Conservation (phyloP, 805 yeast species). For the Kluyveromyces starmeri region DNA sequence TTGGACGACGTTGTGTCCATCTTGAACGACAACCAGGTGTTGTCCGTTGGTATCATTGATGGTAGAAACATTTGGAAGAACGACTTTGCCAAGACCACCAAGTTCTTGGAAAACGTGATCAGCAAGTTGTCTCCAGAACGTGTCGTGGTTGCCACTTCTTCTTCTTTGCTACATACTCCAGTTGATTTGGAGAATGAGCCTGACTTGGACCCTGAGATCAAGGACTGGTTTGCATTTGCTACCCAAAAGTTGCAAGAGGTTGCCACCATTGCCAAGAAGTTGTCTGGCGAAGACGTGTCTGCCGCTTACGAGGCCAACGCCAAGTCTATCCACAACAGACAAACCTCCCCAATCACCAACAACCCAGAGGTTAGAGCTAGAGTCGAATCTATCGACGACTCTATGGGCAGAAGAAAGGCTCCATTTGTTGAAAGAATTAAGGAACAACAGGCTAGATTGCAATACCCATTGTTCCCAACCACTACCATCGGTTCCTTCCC, state of each 20-base stretch:
- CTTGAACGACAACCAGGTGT: conserved; percentile 59
- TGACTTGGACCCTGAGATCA: conserved; percentile 83
- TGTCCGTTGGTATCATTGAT: conserved; percentile 95
- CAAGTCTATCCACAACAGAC: conserved; percentile 75
- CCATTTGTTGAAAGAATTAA: conserved; percentile 82
- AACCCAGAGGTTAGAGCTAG: conserved; percentile 85
- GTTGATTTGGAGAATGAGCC: conserved; percentile 90
- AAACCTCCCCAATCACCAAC: conserved; percentile 81
- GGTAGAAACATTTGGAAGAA: conserved; percentile 99
- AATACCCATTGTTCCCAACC: conserved; percentile 98
- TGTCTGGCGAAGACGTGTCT: conserved; percentile 72
- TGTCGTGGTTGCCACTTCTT: conserved; percentile 88
- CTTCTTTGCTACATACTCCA: conserved; percentile 96
- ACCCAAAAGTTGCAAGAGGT: conserved; percentile 93
- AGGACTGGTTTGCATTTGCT: conserved; percentile 98
- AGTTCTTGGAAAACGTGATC: conserved; percentile 71
- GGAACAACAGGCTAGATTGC: conserved; percentile 78
- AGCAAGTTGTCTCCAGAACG: conserved; percentile 77
- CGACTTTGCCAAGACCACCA: conserved; percentile 82
- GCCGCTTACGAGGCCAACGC: conserved; percentile 79
- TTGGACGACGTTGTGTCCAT: conserved; percentile 69
- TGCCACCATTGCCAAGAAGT: conserved; percentile 81
- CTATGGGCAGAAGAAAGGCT: conserved; percentile 73
- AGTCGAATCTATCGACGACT: conserved; percentile 66
- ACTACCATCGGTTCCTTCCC: conserved; percentile 99